Evolutionary conservation across 208 protist genomes (phyloP), one percentile per base, ranked within the genome.

Genomic region (Leishmania braziliensis): DNA sequence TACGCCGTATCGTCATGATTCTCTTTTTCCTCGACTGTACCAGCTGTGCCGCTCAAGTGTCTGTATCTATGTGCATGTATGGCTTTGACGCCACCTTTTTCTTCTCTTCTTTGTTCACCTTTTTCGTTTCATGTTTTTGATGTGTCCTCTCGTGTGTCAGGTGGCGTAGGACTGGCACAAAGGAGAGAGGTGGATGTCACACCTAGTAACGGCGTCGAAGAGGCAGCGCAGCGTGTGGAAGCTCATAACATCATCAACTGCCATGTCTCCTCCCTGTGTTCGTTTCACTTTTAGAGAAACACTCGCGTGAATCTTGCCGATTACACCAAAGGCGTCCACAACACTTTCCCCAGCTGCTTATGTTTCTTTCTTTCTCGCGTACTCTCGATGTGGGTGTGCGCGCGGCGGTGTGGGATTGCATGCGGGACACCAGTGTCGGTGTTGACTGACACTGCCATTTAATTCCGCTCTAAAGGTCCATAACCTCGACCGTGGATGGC

Each of bases 31-130:
- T 43, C 20, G 51, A 62, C 18, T 20, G 23, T 48, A 46, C 20
- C 72, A 36, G 51, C 51, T 76, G 72, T 48, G 62, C 72, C 16
- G 76, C 63, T 23, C 36, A 23, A 14, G 46, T 62, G 48, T 71
- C 23, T 79, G 51, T 63, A 62, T 62, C 23, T 0, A 50, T 51
- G 68, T 72, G 39, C 2, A 53, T 39, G 33, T 62, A 33, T 76
- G 60, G 23, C 12, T 43, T 39, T 53, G n/a, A 39, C 36, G 58
- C 48, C 33, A 36, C 36, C 39, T 56, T 81, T 46, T 70, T 8
- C 26, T 58, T 23, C 43, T 29, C 12, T 72, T 62, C 18, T 60
- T 69, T 66, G 20, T 71, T 72, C 33, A 68, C 36, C 48, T 69
- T 62, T 56, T 50, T 53, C 62, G 51, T n/a, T 77, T 77, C 16